Evolutionary conservation across 306 rosid species (phyloP), one percentile per base, ranked within the genome.

Genomic region (Mucuna pruriens): DNA sequence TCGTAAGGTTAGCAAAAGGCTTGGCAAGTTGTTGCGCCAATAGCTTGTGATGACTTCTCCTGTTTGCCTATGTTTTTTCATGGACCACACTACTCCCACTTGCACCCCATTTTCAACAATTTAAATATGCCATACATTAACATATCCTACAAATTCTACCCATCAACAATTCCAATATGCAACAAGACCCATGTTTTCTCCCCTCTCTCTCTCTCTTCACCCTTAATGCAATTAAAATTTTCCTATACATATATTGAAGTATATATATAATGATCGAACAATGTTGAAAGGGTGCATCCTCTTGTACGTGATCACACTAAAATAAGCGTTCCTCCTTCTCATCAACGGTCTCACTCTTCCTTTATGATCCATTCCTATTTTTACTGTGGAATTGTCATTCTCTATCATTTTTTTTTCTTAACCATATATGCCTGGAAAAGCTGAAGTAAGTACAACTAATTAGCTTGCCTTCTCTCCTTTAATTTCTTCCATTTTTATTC

Each of bases 81-180:
- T 82, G 91, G 85, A 83, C 85, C 91, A 79, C 87, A 36, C 71
- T 72, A 36, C 40, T 54, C 81, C 92, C 84, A 90, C 89, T 82
- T 89, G 88, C 84, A 55, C 64, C 64, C 22, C 57, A 40, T 57
- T 62, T 77, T 49, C 76, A 48, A 51, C 81, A 73, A 74, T 80
- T 60, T 60, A 49, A 62, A 49, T 77, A 68, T 70, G 54, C 9
- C 6, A 80, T 23, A 36, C 74, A 55, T 22, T 33, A 74, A 45
- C 15, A 61, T 45, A 69, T 71, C 79, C 77, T 82, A 66, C 44
- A 80, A 63, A 54, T 78, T 75, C 70, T 45, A 31, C 80, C 39
- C 7, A 40, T 57, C 82, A 64, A 71, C 84, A 79, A 55, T 83
- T 84, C 86, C 79, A 81, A 61, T 82, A 60, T 62, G 52, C 73